Evolutionary conservation across 139 green algal genomes (phyloP).

Genomic region (Chlorella sorokiniana): DNA sequence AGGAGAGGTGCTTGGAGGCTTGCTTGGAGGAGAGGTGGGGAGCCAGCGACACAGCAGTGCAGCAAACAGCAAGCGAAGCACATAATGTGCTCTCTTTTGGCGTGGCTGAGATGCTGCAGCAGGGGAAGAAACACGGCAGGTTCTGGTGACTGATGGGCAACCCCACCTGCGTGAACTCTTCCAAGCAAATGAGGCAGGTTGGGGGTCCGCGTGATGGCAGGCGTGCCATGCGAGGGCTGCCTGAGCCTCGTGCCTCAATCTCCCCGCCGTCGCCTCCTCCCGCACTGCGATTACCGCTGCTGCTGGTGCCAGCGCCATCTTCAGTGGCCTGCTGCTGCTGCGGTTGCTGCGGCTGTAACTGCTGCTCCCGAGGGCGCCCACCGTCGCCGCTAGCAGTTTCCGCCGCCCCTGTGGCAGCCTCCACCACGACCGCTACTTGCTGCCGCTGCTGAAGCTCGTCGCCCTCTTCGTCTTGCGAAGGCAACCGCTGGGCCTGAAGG

Average conservation of each 20-base stretch:
- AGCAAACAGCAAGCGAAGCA: too few species aligned
- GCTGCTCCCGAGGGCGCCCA: neutral
- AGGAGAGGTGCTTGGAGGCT: too few species aligned
- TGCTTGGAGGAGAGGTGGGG: too few species aligned
- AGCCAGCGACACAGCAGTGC: too few species aligned
- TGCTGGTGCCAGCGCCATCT: neutral
- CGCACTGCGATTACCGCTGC: neutral
- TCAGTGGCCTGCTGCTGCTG: neutral
- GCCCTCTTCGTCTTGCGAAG: neutral
- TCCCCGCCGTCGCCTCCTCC: neutral
- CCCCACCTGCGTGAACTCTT: neutral
- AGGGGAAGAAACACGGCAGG: neutral
- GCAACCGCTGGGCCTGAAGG: neutral
- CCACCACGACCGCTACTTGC: slow-evolving; percentile 9
- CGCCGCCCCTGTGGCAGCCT: neutral
- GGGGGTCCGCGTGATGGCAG: slow-evolving; percentile 14
- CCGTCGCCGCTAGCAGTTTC: neutral
- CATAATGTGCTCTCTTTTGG: neutral
- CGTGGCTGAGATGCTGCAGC: neutral
- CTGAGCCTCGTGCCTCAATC: slow-evolving; percentile 1
- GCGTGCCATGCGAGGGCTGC: neutral
- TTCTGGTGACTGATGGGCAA: neutral
- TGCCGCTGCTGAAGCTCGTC: slow-evolving; percentile 12
- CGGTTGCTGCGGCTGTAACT: neutral
- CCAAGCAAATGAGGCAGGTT: slow-evolving; percentile 22